Conservation (phyloP, 164 flowering plant genomes). For the Vitis labrusca region DNA sequence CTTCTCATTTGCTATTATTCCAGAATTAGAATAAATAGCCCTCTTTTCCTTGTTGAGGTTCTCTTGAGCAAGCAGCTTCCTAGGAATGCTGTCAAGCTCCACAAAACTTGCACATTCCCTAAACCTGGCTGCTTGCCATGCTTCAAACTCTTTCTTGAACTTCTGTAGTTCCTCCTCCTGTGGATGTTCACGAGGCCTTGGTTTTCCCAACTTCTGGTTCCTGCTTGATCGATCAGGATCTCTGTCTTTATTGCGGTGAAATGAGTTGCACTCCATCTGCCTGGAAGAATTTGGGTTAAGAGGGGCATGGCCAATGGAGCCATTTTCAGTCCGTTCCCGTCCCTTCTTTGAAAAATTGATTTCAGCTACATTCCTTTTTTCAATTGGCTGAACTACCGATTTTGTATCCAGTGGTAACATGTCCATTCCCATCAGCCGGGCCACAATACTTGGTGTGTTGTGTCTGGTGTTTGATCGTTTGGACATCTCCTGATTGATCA, state of each 20-base stretch:
- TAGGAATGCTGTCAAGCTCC: constrained; percentile 37
- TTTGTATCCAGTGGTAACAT: constrained; percentile 53
- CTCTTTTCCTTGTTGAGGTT: constrained; percentile 54
- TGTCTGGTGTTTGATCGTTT: constrained; percentile 44
- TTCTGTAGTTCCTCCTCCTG: constrained; percentile 94
- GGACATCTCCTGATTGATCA: constrained; percentile 67
- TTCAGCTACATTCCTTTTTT: constrained; percentile 31
- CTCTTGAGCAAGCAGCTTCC: constrained; percentile 53
- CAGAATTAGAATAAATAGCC: constrained; percentile 32
- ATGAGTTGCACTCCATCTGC: constrained; percentile 22
- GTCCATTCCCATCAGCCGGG: constrained; percentile 94
- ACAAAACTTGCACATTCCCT: constrained; percentile 61
- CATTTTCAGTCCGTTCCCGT: constrained; percentile 25
- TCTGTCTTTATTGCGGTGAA: constrained; percentile 16
- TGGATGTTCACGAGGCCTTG: constrained; percentile 79
- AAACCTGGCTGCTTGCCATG: constrained; percentile 84
- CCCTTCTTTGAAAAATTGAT: constrained; percentile 31
- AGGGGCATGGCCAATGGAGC: constrained; percentile 26
- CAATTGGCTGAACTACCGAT: constrained; percentile 26
- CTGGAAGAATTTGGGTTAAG: constrained; percentile 33
- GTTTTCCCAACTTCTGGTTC: constrained; percentile 31
- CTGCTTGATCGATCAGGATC: constrained; percentile 28
- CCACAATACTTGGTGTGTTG: constrained; percentile 76
- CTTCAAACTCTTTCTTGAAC: constrained; percentile 96
- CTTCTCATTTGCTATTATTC: constrained; percentile 21